A percentile compares a stretch with the other conserved stretches of the same genome.
These are phyloP conservation scores for Dactylis glomerata DNA, from an alignment of 176 grass and related monocot genomes.

Conservation along the genomic window DNA sequence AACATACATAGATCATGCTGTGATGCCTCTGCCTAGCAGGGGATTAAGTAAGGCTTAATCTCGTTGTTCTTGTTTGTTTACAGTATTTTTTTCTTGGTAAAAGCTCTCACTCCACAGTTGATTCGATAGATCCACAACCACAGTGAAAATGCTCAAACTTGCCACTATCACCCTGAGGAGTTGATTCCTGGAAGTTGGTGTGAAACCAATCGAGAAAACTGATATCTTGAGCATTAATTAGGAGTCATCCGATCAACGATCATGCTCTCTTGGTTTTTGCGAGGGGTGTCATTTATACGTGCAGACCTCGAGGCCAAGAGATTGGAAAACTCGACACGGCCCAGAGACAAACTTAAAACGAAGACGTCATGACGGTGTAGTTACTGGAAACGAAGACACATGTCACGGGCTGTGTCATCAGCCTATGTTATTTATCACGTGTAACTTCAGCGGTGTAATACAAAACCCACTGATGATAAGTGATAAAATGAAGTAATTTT, in stretches of 20 bases:
- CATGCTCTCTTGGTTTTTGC: background rate
- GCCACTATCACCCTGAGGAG: too few species aligned
- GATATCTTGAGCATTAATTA: background rate
- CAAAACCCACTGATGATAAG: too few species aligned
- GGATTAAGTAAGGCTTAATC: background rate
- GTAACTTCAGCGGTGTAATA: background rate
- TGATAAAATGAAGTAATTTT: background rate
- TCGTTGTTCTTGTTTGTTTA: background rate
- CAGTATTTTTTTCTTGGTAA: too few species aligned
- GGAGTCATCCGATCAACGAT: background rate
- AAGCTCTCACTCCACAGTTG: too few species aligned
- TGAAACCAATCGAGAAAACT: background rate
- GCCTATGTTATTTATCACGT: background rate
- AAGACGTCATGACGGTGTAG: background rate
- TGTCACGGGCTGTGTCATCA: background rate
- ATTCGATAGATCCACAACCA: too few species aligned
- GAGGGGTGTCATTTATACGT: background rate
- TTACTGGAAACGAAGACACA: background rate
- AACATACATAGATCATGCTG: background rate
- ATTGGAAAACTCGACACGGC: background rate
- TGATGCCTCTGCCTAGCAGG: background rate
- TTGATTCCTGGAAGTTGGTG: background rate
- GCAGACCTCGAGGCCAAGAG: background rate
- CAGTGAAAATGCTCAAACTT: too few species aligned
- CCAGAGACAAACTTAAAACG: background rate